Evolutionary conservation across 2,329 filamentous ascomycete genomes (phyloP).

Genomic region (Canariomyces notabilis): DNA sequence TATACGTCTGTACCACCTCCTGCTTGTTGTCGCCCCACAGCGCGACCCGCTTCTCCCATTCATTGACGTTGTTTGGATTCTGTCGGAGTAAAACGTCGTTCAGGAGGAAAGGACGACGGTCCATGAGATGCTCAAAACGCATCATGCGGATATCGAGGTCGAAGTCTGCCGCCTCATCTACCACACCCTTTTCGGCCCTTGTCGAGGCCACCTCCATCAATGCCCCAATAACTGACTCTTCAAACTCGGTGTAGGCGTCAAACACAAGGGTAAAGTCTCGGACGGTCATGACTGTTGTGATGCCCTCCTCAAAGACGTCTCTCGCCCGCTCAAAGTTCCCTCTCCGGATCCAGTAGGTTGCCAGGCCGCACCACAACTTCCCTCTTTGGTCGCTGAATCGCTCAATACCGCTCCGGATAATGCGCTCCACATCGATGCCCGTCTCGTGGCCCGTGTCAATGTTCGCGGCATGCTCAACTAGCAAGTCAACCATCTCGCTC

Average conservation of each 20-base stretch:
- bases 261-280: constrained; percentile 96
- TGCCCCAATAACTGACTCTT: constrained; percentile 88
- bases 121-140: constrained; percentile 97
- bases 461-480: constrained; percentile 85
- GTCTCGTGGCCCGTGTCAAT: constrained; percentile 75
- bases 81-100: constrained; percentile 94
- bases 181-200: constrained; percentile 70
- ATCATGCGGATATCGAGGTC: constrained; percentile 96
- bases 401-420: constrained; percentile 85
- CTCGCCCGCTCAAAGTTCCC: constrained; percentile 89
- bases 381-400: constrained; percentile 91
- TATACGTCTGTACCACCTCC: constrained; percentile 91
- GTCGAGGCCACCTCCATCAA: constrained; percentile 83
- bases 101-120: constrained; percentile 87
- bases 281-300: constrained; percentile 97
- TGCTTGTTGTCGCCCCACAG: constrained; percentile 91
- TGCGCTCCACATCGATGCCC: constrained; percentile 85
- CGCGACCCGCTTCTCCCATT: constrained; percentile 96
- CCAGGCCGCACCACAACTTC: constrained; percentile 89
- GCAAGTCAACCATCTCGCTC: constrained; percentile 93
- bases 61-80: constrained; percentile 90
- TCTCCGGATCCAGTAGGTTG: constrained; percentile 92
- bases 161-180: constrained; percentile 81
- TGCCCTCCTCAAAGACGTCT: constrained; percentile 92
- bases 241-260: constrained; percentile 93